These are phyloP conservation scores for Neoboletus subvelutipes DNA, from an alignment of 768 basidiomycete genomes.

Conservation along the genomic window DNA sequence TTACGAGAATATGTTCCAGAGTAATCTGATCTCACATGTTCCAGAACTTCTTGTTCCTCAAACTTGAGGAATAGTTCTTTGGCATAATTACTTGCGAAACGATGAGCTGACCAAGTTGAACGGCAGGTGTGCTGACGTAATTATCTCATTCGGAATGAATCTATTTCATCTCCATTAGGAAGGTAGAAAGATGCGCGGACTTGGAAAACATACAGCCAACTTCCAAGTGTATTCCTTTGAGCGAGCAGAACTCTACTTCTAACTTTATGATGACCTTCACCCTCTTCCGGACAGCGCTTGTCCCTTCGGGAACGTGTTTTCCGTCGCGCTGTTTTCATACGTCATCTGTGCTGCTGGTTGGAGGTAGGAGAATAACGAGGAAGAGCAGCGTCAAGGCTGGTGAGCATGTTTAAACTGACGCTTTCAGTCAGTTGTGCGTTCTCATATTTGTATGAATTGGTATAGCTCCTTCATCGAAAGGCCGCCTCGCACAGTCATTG, in stretches of 20 bases:
- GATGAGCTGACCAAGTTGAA: neutral
- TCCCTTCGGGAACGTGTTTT: neutral
- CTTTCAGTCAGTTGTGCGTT: too few relatives aligned
- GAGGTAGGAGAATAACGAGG: conserved; percentile 12
- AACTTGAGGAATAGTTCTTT: neutral
- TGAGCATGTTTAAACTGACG: conserved; percentile 7
- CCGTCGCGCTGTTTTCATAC: conserved; percentile 10
- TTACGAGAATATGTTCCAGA: neutral
- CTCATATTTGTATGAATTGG: neutral
- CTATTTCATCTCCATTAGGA: conserved; percentile 11
- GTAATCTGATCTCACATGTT: neutral
- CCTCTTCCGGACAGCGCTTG: conserved; percentile 4
- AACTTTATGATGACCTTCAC: conserved; percentile 9
- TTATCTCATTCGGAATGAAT: neutral
- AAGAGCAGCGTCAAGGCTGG: conserved; percentile 13
- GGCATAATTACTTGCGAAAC: neutral
- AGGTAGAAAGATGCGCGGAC: conserved; percentile 8
- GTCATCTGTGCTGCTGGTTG: conserved; percentile 5
- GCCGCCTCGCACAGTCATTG: conserved; percentile 29
- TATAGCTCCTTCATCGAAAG: conserved; percentile 24
- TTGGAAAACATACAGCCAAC: conserved; percentile 1
- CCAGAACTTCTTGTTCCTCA: neutral
- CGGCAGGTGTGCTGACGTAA: neutral
- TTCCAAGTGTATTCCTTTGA: neutral
- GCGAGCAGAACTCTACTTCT: neutral